A percentile compares a stretch with the other conserved stretches of the same genome.
Conservation (phyloP, 352 stramenopile species). For the Phytophthora aleatoria region DNA sequence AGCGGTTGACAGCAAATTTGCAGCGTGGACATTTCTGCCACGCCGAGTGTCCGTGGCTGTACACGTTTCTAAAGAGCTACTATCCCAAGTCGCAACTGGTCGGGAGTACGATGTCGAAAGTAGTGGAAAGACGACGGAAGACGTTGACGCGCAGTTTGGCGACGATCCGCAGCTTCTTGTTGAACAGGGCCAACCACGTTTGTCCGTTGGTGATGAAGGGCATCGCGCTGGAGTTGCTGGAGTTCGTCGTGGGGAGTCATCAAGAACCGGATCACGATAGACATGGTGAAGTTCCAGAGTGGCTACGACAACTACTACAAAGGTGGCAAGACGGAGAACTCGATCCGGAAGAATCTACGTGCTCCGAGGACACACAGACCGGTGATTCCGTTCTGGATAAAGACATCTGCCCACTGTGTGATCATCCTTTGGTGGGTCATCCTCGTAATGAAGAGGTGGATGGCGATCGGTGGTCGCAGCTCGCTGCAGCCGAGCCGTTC, state of each 20-base stretch:
- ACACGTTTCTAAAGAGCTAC: constrained; percentile 54
- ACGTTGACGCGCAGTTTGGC: constrained; percentile 45
- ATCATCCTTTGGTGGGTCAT: constrained; percentile 20
- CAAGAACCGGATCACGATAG: constrained; percentile 10
- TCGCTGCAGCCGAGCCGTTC: constrained; percentile 30
- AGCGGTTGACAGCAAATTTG: constrained; percentile 36
- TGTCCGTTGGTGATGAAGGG: constrained; percentile 36
- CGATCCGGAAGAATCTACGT: constrained; percentile 16
- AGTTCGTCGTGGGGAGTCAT: constrained; percentile 33
- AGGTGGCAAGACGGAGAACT: constrained; percentile 35
- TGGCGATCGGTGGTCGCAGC: constrained; percentile 18
- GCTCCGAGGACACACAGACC: constrained; percentile 23
- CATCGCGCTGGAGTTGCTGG: constrained; percentile 36
- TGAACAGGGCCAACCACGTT: constrained; percentile 43
- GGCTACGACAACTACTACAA: constrained; percentile 27
- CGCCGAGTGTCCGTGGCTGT: constrained; percentile 56
- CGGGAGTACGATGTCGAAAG: constrained; percentile 28
- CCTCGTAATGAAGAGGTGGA: constrained; percentile 9
- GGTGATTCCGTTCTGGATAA: constrained; percentile 18
- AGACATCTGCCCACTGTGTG: constrained; percentile 28
- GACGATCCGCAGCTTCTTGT: constrained; percentile 42
- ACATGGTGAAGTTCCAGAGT: constrained; percentile 23
- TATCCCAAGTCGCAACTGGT: constrained; percentile 51
- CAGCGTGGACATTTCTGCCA: constrained; percentile 50
- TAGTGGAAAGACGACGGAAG: constrained; percentile 41